Evolutionary conservation across 1,139 yeast genomes (phyloP).

Genomic region (Yamadazyma friedrichii): DNA sequence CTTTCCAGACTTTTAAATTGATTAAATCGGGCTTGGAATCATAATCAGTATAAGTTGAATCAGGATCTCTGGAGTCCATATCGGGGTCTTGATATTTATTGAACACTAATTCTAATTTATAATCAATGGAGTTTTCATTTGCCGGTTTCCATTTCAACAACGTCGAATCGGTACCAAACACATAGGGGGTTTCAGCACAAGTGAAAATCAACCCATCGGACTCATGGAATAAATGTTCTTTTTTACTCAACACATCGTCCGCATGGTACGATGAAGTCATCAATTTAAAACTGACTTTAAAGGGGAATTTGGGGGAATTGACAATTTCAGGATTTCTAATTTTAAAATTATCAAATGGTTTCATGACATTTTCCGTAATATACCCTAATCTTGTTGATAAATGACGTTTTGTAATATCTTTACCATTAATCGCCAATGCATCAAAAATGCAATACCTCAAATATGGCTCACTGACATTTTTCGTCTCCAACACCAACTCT

Average conservation of each 20-base stretch:
- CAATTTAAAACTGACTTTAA: slow-evolving; percentile 78
- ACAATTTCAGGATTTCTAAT: slow-evolving; percentile 69
- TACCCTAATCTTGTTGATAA: slow-evolving; percentile 84
- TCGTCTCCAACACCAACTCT: slow-evolving; percentile 68
- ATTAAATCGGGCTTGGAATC: slow-evolving; percentile 70
- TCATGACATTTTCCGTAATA: slow-evolving; percentile 76
- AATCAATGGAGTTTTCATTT: slow-evolving; percentile 90
- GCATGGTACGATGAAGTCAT: slow-evolving; percentile 86
- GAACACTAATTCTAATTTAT: slow-evolving; percentile 69
- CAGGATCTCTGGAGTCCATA: slow-evolving; percentile 67
- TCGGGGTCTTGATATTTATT: slow-evolving; percentile 67
- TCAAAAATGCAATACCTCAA: slow-evolving; percentile 86
- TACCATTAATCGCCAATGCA: slow-evolving; percentile 80
- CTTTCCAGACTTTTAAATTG: slow-evolving; percentile 76
- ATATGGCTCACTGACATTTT: slow-evolving; percentile 45
- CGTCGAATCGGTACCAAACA: slow-evolving; percentile 81
- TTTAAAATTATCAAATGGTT: slow-evolving; percentile 76
- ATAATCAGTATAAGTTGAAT: slow-evolving; percentile 74
- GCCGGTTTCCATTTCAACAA: slow-evolving; percentile 96
- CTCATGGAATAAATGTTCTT: slow-evolving; percentile 78
- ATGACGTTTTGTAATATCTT: slow-evolving; percentile 63
- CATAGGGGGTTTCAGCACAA: slow-evolving; percentile 84
- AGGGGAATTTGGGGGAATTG: slow-evolving; percentile 68
- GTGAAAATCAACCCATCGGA: slow-evolving; percentile 95
- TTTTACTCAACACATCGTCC: slow-evolving; percentile 68